phyloP scores from a whole-genome alignment of 2,329 filamentous ascomycete genomes.

The Parastagonospora nodorum region DNA sequence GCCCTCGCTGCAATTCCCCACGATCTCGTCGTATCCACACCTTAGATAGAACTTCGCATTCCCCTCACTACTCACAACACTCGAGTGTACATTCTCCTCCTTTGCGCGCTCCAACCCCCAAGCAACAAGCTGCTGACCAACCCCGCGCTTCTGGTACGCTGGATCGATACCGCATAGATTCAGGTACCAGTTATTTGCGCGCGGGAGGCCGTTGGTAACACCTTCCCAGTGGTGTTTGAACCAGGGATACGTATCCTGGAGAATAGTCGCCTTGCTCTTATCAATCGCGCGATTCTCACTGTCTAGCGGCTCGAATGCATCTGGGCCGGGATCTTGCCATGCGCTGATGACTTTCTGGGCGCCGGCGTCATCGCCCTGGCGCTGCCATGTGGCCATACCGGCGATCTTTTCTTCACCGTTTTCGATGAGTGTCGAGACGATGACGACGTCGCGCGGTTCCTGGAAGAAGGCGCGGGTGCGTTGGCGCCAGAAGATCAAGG shows the following conservation, averaged over 20 bases:
- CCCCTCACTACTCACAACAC: slow-evolving; percentile 46
- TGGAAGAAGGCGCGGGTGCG: slow-evolving; percentile 18
- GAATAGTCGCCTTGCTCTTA: slow-evolving; percentile 16
- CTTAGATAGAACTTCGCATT: slow-evolving; percentile 50
- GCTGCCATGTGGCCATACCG: slow-evolving; percentile 26
- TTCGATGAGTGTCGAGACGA: slow-evolving; percentile 15
- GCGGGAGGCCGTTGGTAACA: slow-evolving; percentile 5
- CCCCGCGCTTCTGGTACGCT: slow-evolving; percentile 43
- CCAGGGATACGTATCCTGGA: slow-evolving; percentile 13
- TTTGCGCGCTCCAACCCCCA: slow-evolving; percentile 50
- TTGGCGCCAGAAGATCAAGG: slow-evolving; percentile 30
- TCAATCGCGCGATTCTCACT: slow-evolving; percentile 28
- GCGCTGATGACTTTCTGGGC: slow-evolving; percentile 13
- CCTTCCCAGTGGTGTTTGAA: slow-evolving; percentile 24
- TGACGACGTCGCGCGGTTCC: slow-evolving; percentile 10
- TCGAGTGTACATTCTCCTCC: slow-evolving; percentile 46
- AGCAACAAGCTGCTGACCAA: slow-evolving; percentile 47
- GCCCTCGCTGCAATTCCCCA: slow-evolving; percentile 40
- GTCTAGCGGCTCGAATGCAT: slow-evolving; percentile 9
- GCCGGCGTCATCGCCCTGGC: slow-evolving; percentile 24
- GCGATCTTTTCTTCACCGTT: slow-evolving; percentile 17
- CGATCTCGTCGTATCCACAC: slow-evolving; percentile 42
- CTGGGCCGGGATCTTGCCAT: slow-evolving; percentile 14
- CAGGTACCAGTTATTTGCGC: slow-evolving; percentile 48
- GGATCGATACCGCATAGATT: slow-evolving; percentile 48